Conservation (phyloP, 2,329 filamentous ascomycete species). For the Clonostachys rhizophaga region DNA sequence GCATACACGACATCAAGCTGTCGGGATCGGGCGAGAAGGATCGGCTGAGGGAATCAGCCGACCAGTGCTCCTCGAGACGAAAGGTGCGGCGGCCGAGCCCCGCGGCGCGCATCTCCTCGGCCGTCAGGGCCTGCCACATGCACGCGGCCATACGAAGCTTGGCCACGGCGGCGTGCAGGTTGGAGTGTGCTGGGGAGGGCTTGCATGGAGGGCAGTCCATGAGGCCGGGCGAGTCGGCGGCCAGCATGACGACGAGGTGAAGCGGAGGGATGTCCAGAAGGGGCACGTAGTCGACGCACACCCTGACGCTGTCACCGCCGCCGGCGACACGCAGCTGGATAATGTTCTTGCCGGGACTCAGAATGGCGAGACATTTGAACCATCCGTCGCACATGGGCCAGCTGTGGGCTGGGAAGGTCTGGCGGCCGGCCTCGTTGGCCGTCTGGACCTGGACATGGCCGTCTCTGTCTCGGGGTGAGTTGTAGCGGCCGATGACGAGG, state of each 20-base stretch:
- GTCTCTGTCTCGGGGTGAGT: background rate
- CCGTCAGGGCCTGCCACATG: conserved; percentile 73
- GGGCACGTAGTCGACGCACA: conserved; percentile 43
- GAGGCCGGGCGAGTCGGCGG: conserved; percentile 63
- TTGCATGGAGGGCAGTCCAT: conserved; percentile 64
- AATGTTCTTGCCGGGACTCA: conserved; percentile 6
- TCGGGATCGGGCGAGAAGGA: background rate
- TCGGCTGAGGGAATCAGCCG: conserved; percentile 57
- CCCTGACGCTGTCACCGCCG: background rate
- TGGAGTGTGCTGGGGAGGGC: conserved; percentile 42
- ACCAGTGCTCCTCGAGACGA: conserved; percentile 70
- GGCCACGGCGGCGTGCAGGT: conserved; percentile 59
- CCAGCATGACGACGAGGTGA: conserved; percentile 65
- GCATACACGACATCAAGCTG: background rate
- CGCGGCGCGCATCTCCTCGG: conserved; percentile 68
- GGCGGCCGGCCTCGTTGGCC: background rate
- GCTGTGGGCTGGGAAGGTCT: conserved; percentile 6
- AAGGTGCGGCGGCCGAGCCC: conserved; percentile 67
- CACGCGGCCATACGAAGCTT: conserved; percentile 73
- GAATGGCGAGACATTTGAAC: conserved; percentile 8
- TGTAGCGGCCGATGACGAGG: conserved; percentile 5
- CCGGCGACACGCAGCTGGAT: background rate
- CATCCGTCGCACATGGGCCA: conserved; percentile 10
- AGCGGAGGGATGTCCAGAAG: conserved; percentile 56
- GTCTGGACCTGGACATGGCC: conserved; percentile 3